These are phyloP conservation scores for Cystobasidium slooffiae DNA, from an alignment of 1,284 basidiomycete genomes.

Conservation along the genomic window DNA sequence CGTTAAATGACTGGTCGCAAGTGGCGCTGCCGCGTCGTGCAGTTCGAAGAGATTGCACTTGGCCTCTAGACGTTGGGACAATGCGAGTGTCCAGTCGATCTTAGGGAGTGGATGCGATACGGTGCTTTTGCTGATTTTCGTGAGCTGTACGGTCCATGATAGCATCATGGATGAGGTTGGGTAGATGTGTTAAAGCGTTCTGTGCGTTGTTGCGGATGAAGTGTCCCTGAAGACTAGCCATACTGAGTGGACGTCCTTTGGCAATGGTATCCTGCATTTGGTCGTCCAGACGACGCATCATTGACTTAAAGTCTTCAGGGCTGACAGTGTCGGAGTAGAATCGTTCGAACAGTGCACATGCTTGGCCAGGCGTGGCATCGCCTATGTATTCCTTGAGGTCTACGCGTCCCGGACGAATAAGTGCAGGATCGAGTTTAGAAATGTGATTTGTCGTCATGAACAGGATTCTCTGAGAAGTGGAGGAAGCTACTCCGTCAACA, in stretches of 20 bases:
- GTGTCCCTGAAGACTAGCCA: constrained; percentile 89
- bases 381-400: constrained; percentile 84
- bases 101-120: neutral
- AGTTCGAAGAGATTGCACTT: too few relatives aligned
- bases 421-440: constrained; percentile 79
- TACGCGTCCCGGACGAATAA: constrained; percentile 92
- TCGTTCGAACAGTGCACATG: constrained; percentile 73
- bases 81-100: neutral
- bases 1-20: too few relatives aligned
- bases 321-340: constrained; percentile 72
- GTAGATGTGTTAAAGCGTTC: constrained; percentile 63
- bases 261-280: constrained; percentile 63
- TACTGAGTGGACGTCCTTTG: constrained; percentile 71
- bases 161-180: constrained; percentile 3
- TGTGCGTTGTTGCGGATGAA: constrained; percentile 77
- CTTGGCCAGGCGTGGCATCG: constrained; percentile 84
- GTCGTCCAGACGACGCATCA: constrained; percentile 63
- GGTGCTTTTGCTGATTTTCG: neutral
- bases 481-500: constrained; percentile 94
- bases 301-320: constrained; percentile 53
- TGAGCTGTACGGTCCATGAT: neutral
- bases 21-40: too few relatives aligned
- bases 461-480: constrained; percentile 88
- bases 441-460: constrained; percentile 99
- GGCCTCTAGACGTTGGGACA: too few relatives aligned